Percentiles rank a stretch among this genome's conserved stretches.
Conservation (phyloP, 208 protist genomes). For the Leishmania martiniquensis region DNA sequence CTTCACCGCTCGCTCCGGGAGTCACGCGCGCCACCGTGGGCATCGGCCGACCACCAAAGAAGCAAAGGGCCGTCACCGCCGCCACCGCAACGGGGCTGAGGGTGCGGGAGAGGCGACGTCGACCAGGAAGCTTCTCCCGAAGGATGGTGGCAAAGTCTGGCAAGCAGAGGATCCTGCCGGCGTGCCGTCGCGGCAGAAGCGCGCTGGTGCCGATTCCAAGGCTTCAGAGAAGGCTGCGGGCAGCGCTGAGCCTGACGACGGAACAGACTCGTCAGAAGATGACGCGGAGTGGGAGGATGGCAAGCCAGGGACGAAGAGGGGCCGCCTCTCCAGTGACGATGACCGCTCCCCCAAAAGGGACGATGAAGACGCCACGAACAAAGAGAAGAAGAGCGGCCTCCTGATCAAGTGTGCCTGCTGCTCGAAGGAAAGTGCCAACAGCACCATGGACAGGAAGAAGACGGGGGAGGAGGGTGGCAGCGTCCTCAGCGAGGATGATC, state of each 20-base stretch:
- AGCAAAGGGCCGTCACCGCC: neutral
- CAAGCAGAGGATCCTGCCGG: slow-evolving; percentile 18
- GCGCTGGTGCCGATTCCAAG: neutral
- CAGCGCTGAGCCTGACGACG: neutral
- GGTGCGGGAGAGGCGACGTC: neutral
- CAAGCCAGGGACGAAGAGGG: too few relatives aligned
- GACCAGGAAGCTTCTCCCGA: neutral
- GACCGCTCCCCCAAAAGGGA: too few relatives aligned
- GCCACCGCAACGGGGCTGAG: slow-evolving; percentile 10
- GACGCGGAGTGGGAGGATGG: neutral
- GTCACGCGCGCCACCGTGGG: slow-evolving; percentile 21
- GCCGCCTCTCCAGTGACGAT: too few relatives aligned
- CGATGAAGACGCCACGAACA: too few relatives aligned
- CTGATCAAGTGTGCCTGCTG: too few relatives aligned
- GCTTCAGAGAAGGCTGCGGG: neutral
- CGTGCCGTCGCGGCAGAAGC: neutral
- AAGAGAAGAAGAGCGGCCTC: too few relatives aligned
- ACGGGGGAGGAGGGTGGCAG: too few relatives aligned
- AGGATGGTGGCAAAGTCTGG: slow-evolving; percentile 4
- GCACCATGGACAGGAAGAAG: too few relatives aligned
- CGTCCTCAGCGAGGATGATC: too few relatives aligned
- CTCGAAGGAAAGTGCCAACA: too few relatives aligned
- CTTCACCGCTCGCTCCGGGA: slow-evolving; percentile 24
- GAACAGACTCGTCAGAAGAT: neutral
- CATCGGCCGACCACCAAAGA: slow-evolving; percentile 10